Percentiles rank a stretch among this genome's conserved stretches.
Evolutionary conservation across 345 rosid genomes (phyloP).

Genomic region (Lenwebbia sp.): DNA sequence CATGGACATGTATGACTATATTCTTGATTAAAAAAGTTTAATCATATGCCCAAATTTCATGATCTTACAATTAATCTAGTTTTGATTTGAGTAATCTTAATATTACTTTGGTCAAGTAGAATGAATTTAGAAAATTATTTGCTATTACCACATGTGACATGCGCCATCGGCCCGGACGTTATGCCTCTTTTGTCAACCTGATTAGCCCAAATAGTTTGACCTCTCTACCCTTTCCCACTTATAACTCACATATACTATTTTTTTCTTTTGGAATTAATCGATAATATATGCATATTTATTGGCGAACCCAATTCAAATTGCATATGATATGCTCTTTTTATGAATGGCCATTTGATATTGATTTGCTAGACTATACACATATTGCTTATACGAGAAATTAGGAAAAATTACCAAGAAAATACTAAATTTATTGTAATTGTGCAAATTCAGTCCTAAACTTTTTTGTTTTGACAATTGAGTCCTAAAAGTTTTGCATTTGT

Average conservation of each 20-base stretch:
- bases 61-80: neutral
- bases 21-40: neutral
- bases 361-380: neutral
- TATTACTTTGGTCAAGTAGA: neutral
- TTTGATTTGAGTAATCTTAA: neutral
- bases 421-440: no score
- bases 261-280: no score
- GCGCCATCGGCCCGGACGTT: neutral
- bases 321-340: neutral
- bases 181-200: neutral
- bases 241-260: neutral
- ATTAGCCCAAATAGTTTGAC: neutral
- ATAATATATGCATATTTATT: neutral
- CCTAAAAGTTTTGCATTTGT: no score
- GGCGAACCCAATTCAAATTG: neutral
- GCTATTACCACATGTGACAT: neutral
- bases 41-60: neutral
- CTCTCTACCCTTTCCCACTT: neutral
- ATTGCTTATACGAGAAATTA: neutral
- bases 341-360: neutral
- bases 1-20: neutral
- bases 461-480: no score
- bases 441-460: no score
- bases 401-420: no score
- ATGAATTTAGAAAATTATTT: neutral